phyloP scores from a whole-genome alignment of 2,329 filamentous ascomycete species.

The Daldinia eschscholtzii region DNA sequence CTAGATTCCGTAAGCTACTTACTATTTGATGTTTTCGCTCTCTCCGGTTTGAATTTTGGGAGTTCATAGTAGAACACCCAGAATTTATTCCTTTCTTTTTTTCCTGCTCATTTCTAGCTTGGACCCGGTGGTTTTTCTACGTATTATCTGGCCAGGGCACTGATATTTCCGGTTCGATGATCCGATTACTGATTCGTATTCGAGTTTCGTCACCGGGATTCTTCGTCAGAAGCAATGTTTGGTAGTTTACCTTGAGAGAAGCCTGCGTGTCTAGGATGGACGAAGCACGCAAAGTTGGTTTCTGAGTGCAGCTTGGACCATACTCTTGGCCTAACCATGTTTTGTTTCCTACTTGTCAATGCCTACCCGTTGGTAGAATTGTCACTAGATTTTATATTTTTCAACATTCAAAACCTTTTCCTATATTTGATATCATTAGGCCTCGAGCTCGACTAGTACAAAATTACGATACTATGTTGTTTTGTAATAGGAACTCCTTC shows the following conservation, averaged over 20 bases:
- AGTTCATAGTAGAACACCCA: conserved; percentile 41
- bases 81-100: conserved; percentile 21
- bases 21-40: not conserved
- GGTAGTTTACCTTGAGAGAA: conserved; percentile 33
- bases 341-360: conserved; percentile 6
- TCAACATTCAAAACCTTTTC: conserved; percentile 16
- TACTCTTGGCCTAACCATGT: not conserved
- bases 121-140: not conserved
- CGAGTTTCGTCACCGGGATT: conserved; percentile 1
- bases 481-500: not conserved
- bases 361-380: not conserved
- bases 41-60: conserved; percentile 18
- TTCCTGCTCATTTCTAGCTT: conserved; percentile 3
- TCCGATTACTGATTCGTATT: conserved; percentile 14
- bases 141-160: not conserved
- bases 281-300: not conserved
- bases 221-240: conserved; percentile 9
- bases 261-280: conserved; percentile 4
- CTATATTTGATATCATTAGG: conserved; percentile 16
- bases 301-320: not conserved
- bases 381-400: conserved; percentile 14
- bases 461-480: not conserved
- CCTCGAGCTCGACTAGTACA: not conserved
- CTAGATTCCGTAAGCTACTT: not conserved
- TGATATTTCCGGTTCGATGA: conserved; percentile 8